Base-by-base conservation (phyloP, 805 yeast genomes). In the Ogataea populi-albae region DNA sequence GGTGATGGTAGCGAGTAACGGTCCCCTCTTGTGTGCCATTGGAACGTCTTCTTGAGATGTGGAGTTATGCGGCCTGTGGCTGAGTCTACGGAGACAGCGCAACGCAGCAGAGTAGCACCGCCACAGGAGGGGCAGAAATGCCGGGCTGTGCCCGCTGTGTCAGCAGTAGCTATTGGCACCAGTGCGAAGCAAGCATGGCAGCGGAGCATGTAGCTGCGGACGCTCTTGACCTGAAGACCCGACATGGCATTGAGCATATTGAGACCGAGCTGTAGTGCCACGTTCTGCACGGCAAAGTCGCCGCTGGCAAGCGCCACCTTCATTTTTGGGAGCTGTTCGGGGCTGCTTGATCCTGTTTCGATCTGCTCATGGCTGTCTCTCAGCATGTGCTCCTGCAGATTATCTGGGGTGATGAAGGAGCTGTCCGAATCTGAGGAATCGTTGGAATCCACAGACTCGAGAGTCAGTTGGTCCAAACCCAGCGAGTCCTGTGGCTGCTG, bases 41-140 rank as follows among this genome's bases (percentile, higher is more conserved):
- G 89, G 68, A 93, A 88, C 60, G 89, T 89, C 37, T 79, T 71
- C 66, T 91, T 93, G 54, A 93, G 69, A 61, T 88, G 95, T 12
- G 96, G 95, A 15, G 82, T 81, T 21, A 93, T 65, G 45, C 77
- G 77, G 28, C 98, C 99, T 1, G 93, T 77, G 17, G 64, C 68
- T 15, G 86, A 71, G 53, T 84, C 81, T 12, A 93, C 78, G 11
- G 95, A 79, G 2, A 93, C 96, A 0, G 96, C 87, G 62, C 96
- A 88, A 62, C 98, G 74, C 49, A 89, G 59, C 40, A 93, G 64
- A 0, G 98, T 91, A 40, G 81, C 78, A 34, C 97, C 96, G 42
- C 99, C 99, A 71, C 99, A 93, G 35, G 79, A 74, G 11, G 96
- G 85, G 61, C 99, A 93, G 67, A 93, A 93, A 61, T 88, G 96